Evolutionary conservation across 805 yeast genomes (phyloP).

Genomic region (Spathaspora boniae): DNA sequence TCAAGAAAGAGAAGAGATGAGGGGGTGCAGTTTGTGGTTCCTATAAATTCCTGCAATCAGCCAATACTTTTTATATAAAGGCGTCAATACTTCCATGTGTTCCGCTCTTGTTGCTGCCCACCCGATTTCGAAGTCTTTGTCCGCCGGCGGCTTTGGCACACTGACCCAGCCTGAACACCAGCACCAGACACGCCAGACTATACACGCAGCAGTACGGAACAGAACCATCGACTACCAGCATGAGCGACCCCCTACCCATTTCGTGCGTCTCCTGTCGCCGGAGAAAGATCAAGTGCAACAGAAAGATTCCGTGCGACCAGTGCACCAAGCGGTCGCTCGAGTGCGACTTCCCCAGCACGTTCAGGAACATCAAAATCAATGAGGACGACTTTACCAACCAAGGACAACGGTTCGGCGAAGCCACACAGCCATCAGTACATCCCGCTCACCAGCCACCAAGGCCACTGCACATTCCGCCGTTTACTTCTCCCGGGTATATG

Average conservation of each 20-base stretch:
- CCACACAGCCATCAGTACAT: no score
- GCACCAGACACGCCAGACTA: no score
- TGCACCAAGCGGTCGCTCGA: conserved; percentile 34
- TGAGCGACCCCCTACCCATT: conserved; percentile 27
- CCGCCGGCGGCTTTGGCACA: background rate
- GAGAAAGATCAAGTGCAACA: conserved; percentile 34
- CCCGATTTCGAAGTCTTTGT: background rate
- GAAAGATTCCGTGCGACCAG: conserved; percentile 38
- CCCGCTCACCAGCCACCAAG: no score
- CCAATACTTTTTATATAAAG: no score
- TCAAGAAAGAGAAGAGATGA: no score
- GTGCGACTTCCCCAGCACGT: conserved; percentile 46
- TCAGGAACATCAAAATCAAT: conserved; percentile 39
- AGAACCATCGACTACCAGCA: background rate
- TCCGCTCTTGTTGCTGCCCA: background rate
- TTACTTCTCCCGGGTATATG: no score
- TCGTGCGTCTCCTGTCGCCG: conserved; percentile 36
- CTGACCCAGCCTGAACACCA: no score
- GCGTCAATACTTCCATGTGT: background rate
- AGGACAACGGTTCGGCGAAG: no score
- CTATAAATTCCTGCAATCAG: no score
- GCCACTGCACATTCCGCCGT: no score
- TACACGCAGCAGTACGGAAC: no score
- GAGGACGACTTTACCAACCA: conserved; percentile 14
- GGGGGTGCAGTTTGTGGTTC: no score